Percentiles rank a stretch among this genome's conserved stretches.
phyloP scores from a whole-genome alignment of 441 rosid species.

The Syzygium malaccense region DNA sequence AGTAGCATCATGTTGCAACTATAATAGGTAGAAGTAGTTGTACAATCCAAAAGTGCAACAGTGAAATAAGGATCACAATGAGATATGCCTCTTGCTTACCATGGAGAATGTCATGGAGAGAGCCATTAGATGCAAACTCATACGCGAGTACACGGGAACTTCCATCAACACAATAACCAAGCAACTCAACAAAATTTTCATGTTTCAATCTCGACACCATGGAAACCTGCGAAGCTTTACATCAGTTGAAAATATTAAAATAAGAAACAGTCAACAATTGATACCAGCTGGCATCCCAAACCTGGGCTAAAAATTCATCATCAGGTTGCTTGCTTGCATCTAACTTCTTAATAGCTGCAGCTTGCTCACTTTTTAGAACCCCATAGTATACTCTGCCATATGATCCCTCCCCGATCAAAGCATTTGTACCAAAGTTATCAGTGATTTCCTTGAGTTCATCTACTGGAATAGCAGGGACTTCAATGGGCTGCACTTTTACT shows the following conservation, averaged over 20 bases:
- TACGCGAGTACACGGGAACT: constrained; percentile 48
- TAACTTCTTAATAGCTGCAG: constrained; percentile 58
- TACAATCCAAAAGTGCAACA: background rate
- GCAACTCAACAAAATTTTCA: constrained; percentile 59
- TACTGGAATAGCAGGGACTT: constrained; percentile 60
- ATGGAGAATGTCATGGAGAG: constrained; percentile 70
- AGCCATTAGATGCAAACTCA: constrained; percentile 70
- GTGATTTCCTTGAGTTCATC: constrained; percentile 63
- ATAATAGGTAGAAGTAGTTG: background rate
- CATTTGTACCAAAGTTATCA: constrained; percentile 43
- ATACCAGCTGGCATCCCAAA: constrained; percentile 6
- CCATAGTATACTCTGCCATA: constrained; percentile 66
- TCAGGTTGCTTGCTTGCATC: constrained; percentile 70
- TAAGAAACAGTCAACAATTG: background rate
- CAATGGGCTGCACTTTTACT: constrained; percentile 80
- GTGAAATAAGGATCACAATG: background rate
- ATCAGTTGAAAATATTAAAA: constrained; percentile 4
- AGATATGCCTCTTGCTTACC: constrained; percentile 25
- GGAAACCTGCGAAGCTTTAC: constrained; percentile 38
- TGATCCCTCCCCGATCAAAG: constrained; percentile 73
- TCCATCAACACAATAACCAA: constrained; percentile 66
- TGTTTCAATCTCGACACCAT: constrained; percentile 66
- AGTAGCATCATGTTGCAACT: background rate
- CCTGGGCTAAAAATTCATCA: constrained; percentile 77
- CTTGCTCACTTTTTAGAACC: constrained; percentile 26